Conservation (phyloP, 352 stramenopile species). For the Phytophthora fragariae region DNA sequence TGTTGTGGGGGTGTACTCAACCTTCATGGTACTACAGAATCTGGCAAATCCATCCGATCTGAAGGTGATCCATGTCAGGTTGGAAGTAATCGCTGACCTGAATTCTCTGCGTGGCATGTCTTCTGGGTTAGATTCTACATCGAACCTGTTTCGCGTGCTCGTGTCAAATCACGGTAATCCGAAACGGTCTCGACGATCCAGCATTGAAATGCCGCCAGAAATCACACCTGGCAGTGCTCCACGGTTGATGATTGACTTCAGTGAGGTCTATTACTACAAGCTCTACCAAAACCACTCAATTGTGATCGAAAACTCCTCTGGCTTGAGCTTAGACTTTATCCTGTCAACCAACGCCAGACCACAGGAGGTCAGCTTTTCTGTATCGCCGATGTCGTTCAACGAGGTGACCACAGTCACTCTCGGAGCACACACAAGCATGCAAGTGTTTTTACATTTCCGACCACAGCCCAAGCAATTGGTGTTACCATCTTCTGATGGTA, state of each 20-base stretch:
- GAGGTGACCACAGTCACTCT: slow-evolving; percentile 84
- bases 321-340: slow-evolving; percentile 88
- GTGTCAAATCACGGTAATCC: slow-evolving; percentile 77
- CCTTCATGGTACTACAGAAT: slow-evolving; percentile 89
- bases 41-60: slow-evolving; percentile 81
- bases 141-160: slow-evolving; percentile 88
- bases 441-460: slow-evolving; percentile 90
- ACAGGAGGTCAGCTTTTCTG: slow-evolving; percentile 85
- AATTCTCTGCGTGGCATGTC: slow-evolving; percentile 87
- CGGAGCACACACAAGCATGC: slow-evolving; percentile 67
- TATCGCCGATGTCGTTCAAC: slow-evolving; percentile 85
- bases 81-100: slow-evolving; percentile 89
- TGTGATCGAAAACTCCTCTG: slow-evolving; percentile 88
- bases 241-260: slow-evolving; percentile 82
- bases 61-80: slow-evolving; percentile 87
- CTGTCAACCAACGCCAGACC: slow-evolving; percentile 83
- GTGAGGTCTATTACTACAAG: slow-evolving; percentile 90
- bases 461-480: slow-evolving; percentile 56
- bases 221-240: slow-evolving; percentile 18
- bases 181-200: slow-evolving; percentile 70
- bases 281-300: slow-evolving; percentile 92
- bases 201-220: slow-evolving; percentile 55
- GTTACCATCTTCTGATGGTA: slow-evolving; percentile 18
- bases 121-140: slow-evolving; percentile 64
- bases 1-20: slow-evolving; percentile 85